phyloP scores from a whole-genome alignment of 306 rosid species.

The Begonia masoniana region DNA sequence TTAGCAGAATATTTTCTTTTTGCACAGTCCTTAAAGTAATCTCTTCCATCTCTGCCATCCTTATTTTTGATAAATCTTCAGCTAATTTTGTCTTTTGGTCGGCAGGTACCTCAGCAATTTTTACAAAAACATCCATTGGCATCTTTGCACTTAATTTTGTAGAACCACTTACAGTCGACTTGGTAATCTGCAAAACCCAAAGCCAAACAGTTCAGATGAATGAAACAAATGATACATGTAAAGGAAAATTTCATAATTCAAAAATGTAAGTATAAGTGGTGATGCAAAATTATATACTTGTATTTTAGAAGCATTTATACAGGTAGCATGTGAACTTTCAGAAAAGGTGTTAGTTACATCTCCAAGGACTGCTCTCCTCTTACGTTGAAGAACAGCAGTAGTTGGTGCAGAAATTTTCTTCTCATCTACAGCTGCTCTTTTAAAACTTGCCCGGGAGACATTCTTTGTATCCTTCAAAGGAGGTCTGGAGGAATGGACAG shows the following conservation, averaged over 20 bases:
- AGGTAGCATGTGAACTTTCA: conserved; percentile 10
- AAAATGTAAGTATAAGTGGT: no score
- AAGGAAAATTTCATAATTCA: no score
- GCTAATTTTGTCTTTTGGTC: conserved; percentile 49
- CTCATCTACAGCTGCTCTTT: conserved; percentile 42
- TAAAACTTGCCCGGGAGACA: conserved; percentile 23
- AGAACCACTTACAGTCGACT: conserved; percentile 29
- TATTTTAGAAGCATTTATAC: conserved; percentile 17
- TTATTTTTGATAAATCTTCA: conserved; percentile 55
- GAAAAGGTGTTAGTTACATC: conserved; percentile 43
- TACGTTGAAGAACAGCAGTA: conserved; percentile 32
- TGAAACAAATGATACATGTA: no score
- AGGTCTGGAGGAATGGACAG: conserved; percentile 26
- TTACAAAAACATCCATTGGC: conserved; percentile 20
- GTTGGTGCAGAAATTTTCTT: conserved; percentile 21
- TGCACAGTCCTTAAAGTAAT: conserved; percentile 10
- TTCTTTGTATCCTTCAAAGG: conserved; percentile 29
- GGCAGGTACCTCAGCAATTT: conserved; percentile 28
- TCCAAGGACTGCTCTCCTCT: conserved; percentile 57
- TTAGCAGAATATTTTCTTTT: conserved; percentile 14
- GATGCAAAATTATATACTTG: conserved; percentile 22
- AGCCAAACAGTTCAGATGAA: neutral
- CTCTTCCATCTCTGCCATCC: conserved; percentile 34
- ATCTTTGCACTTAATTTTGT: conserved; percentile 20
- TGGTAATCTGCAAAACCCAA: conserved; percentile 12